Base-by-base conservation (phyloP, 148 eudicot genomes). In the Cornus suecica region DNA sequence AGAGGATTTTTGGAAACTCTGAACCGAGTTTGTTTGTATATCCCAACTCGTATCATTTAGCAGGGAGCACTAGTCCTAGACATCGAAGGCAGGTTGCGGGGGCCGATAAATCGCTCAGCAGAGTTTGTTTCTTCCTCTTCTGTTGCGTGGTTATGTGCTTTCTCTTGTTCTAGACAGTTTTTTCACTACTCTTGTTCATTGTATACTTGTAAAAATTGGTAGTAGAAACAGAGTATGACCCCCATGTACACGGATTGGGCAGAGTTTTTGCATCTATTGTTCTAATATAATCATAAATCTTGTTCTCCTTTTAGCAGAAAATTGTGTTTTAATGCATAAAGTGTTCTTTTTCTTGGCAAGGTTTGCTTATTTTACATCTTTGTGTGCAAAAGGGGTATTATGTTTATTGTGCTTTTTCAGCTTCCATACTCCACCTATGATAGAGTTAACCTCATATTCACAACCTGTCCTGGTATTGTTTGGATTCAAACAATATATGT, bases 101-200 rank as follows among this genome's bases (percentile, higher is more conserved):
- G 81, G 83, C 82, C 7, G 93, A 91, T 20, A 74, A 78, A 71
- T 89, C 92, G 0, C 79, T 91, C 13, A 81, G 93, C 68, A 84
- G 96, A 81, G 77, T 91, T 1, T 84, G 87, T 54, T 87, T 86
- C 75, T 91, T 89, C 86, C 80, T 91, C 52, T 83, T 74, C 27
- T 89, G 96, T 67, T 86, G 90, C 66, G 31, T 78, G 37, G 66
- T 91, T 48, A 51, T 87, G 84, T 91, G 96, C 79, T 85, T 89
- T 58, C 70, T 91, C 9, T 70, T 89, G 52, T 91, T 91, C 80
- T 91, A 73, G 87, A 15, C 26, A 22, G 9, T 66, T 31, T n/a
- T 60, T 8, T 65, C 24, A 41, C 8, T 41, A 14, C 16, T 8
- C 56, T 30, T 37, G 34, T 54, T 28, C 48, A 20, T 48, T 78